phyloP scores from a whole-genome alignment of 164 flowering plant species.

The Macadamia tetraphylla region DNA sequence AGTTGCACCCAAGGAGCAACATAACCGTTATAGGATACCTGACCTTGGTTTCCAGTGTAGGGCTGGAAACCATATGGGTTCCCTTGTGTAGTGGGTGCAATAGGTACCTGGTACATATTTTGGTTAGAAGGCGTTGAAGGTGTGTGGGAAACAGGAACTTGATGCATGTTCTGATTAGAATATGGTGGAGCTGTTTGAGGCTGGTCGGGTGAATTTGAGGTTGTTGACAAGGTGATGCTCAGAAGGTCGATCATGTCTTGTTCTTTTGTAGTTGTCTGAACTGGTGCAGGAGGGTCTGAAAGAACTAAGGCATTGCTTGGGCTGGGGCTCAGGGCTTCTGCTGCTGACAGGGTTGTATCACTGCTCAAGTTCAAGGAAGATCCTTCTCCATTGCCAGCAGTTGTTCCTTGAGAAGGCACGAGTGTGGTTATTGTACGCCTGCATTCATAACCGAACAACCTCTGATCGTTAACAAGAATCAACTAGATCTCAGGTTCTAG shows the following conservation, averaged over 20 bases:
- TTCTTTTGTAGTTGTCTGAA: conserved; percentile 44
- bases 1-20: conserved; percentile 85
- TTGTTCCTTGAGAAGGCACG: conserved; percentile 23
- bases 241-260: conserved; percentile 82
- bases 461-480: background rate
- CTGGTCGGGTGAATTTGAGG: conserved; percentile 32
- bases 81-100: conserved; percentile 27
- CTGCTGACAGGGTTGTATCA: conserved; percentile 10
- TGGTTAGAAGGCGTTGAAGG: conserved; percentile 4
- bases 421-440: conserved; percentile 57
- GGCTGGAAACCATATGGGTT: conserved; percentile 25
- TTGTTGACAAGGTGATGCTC: conserved; percentile 66
- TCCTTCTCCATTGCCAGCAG: conserved; percentile 19
- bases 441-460: conserved; percentile 15
- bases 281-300: conserved; percentile 52
- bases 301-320: conserved; percentile 50
- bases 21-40: conserved; percentile 42
- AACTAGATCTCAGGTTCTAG: background rate
- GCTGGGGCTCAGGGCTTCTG: conserved; percentile 16
- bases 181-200: conserved; percentile 35
- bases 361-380: conserved; percentile 4
- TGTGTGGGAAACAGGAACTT: no score
- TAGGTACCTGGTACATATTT: conserved; percentile 32
- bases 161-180: conserved; percentile 3
- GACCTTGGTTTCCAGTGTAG: conserved; percentile 34